phyloP scores from a whole-genome alignment of 2,329 filamentous ascomycete species.

The Ophiostoma fasciatum region DNA sequence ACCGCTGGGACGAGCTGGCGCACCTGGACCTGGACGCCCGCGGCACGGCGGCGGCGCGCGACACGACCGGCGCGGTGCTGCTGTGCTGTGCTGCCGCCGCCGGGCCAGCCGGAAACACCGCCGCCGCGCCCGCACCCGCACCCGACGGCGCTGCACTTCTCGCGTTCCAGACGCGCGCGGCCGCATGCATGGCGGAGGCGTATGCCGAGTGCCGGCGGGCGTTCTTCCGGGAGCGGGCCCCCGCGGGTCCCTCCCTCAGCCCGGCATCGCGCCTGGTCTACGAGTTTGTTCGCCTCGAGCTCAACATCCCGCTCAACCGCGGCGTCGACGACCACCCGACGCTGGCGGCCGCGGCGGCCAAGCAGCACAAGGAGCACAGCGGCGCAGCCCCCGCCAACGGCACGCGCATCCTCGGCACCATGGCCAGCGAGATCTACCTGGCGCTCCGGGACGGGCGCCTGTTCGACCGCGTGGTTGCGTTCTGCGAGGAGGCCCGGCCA shows the following conservation, averaged over 20 bases:
- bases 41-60: constrained; percentile 5
- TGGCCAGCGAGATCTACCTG: constrained; percentile 50
- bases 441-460: constrained; percentile 55
- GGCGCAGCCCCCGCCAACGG: constrained; percentile 35
- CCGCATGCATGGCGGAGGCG: not conserved
- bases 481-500: constrained; percentile 39
- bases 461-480: constrained; percentile 52
- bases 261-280: constrained; percentile 13
- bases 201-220: constrained; percentile 1
- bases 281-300: constrained; percentile 13
- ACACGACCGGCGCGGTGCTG: constrained; percentile 11
- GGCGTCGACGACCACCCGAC: constrained; percentile 16
- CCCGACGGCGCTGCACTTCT: not conserved
- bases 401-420: constrained; percentile 32
- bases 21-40: constrained; percentile 12
- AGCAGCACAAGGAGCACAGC: constrained; percentile 18
- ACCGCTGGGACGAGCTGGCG: constrained; percentile 13
- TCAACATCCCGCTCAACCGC: constrained; percentile 13
- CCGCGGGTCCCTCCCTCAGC: constrained; percentile 10
- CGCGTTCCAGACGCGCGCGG: constrained; percentile 6
- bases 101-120: too few species aligned
- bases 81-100: too few species aligned
- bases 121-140: too few species aligned
- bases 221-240: constrained; percentile 3
- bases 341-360: constrained; percentile 4